Conservation (phyloP, 2,329 filamentous ascomycete species). For the Cordyceps farinosa region DNA sequence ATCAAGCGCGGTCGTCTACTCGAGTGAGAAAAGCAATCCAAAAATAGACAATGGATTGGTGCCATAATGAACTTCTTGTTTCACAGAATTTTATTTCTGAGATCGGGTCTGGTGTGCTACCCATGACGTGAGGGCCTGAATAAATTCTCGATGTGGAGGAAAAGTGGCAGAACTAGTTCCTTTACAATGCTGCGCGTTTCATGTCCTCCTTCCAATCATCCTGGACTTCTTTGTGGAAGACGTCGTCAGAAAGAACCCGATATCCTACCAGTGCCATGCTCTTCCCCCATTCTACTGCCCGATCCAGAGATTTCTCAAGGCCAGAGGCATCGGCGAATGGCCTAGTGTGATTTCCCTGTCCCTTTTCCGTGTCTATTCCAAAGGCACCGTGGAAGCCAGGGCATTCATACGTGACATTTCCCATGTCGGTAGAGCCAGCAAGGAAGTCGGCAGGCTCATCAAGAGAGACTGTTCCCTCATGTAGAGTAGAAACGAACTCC, state of each 20-base stretch:
- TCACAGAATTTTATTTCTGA: no score
- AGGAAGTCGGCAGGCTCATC: slow-evolving; percentile 31
- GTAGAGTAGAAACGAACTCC: slow-evolving; percentile 39
- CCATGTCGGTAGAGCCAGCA: slow-evolving; percentile 43
- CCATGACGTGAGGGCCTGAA: no score
- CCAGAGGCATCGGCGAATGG: slow-evolving; percentile 40
- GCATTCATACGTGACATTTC: slow-evolving; percentile 43
- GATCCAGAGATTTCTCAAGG: slow-evolving; percentile 31
- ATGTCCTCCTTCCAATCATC: slow-evolving; percentile 32
- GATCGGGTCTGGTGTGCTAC: no score
- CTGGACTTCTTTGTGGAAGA: slow-evolving; percentile 26
- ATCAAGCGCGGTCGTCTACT: slow-evolving; percentile 36
- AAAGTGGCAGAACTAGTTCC: no score
- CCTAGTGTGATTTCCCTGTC: slow-evolving; percentile 32
- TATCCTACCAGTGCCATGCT: slow-evolving; percentile 34
- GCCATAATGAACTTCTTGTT: no score
- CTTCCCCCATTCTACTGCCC: slow-evolving; percentile 39
- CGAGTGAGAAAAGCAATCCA: not conserved
- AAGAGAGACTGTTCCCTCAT: slow-evolving; percentile 32
- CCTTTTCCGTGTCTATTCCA: slow-evolving; percentile 32
- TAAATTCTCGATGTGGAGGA: no score
- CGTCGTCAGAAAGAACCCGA: slow-evolving; percentile 30
- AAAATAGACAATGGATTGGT: not conserved
- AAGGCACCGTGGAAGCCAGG: slow-evolving; percentile 46
- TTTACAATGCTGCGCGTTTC: slow-evolving; percentile 25